Conservation (phyloP, 768 basidiomycete genomes). For the Lentinus brumalis region DNA sequence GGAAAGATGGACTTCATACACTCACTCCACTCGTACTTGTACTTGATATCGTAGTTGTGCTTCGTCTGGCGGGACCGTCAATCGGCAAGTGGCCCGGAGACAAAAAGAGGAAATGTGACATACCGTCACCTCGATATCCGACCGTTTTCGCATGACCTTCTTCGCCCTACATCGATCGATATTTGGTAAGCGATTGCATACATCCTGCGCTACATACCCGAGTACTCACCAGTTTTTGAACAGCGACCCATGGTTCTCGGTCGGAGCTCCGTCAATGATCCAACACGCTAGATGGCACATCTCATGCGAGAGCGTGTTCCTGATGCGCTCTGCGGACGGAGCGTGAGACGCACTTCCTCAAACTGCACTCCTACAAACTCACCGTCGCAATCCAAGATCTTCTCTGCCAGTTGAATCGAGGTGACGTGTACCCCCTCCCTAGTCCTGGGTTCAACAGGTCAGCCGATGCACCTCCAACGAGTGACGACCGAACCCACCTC, state of each 20-base stretch:
- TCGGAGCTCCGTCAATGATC: conserved; percentile 71
- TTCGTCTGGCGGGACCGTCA: conserved; percentile 47
- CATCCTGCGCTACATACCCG: not conserved
- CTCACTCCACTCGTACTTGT: conserved; percentile 76
- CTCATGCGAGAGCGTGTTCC: conserved; percentile 84
- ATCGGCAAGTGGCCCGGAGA: not conserved
- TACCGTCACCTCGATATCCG: conserved; percentile 75
- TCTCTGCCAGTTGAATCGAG: conserved; percentile 79
- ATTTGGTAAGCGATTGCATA: not conserved
- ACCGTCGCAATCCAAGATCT: conserved; percentile 81
- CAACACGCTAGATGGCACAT: conserved; percentile 92
- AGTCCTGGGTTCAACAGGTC: conserved; percentile 38
- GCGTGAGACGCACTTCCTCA: not conserved
- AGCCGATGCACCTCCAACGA: not conserved
- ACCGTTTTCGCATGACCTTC: conserved; percentile 66
- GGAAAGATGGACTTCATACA: too few relatives aligned
- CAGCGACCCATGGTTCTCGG: conserved; percentile 70
- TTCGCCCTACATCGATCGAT: conserved; percentile 51
- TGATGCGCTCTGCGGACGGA: conserved; percentile 61
- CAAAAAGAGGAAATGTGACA: conserved; percentile 12
- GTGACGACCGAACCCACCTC: conserved; percentile 38
- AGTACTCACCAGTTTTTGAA: conserved; percentile 65
- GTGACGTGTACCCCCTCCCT: conserved; percentile 59
- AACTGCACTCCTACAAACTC: conserved; percentile 15
- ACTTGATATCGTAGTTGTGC: conserved; percentile 75